These are phyloP conservation scores for Fraxinus albicans DNA, from an alignment of 305 asterid genomes.

Conservation along the genomic window DNA sequence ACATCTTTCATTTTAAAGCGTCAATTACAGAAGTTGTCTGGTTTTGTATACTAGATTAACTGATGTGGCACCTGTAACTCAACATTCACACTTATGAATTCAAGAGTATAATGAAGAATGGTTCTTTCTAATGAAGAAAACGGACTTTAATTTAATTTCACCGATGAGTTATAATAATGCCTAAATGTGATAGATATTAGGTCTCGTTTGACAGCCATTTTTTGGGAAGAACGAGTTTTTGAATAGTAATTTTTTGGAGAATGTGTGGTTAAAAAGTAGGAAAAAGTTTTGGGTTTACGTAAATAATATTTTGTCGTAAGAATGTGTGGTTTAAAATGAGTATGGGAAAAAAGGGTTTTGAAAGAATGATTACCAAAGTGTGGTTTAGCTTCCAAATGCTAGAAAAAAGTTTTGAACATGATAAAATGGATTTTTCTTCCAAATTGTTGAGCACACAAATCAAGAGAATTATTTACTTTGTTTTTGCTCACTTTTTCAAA, in stretches of 20 bases:
- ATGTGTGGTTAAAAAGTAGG: too few relatives aligned
- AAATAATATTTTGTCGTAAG: too few relatives aligned
- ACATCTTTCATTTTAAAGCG: not conserved
- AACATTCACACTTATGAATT: not conserved
- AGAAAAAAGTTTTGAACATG: not conserved
- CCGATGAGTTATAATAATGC: not conserved
- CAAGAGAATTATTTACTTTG: not conserved
- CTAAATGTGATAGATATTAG: not conserved
- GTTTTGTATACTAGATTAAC: not conserved
- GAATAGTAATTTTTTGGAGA: too few relatives aligned
- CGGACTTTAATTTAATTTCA: not conserved
- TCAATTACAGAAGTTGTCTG: not conserved
- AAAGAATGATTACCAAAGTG: too few relatives aligned
- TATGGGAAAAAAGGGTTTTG: too few relatives aligned
- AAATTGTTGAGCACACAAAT: not conserved
- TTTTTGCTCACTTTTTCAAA: not conserved
- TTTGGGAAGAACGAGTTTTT: too few relatives aligned
- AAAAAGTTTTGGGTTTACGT: too few relatives aligned
- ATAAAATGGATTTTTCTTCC: not conserved
- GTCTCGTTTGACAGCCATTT: too few relatives aligned
- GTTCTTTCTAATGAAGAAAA: not conserved
- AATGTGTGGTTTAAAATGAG: too few relatives aligned
- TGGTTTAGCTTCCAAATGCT: not conserved
- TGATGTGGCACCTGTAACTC: not conserved
- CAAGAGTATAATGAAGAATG: not conserved